Evolutionary conservation across 257 asterid species (phyloP).

Genomic region (Solanum clarkiae): DNA sequence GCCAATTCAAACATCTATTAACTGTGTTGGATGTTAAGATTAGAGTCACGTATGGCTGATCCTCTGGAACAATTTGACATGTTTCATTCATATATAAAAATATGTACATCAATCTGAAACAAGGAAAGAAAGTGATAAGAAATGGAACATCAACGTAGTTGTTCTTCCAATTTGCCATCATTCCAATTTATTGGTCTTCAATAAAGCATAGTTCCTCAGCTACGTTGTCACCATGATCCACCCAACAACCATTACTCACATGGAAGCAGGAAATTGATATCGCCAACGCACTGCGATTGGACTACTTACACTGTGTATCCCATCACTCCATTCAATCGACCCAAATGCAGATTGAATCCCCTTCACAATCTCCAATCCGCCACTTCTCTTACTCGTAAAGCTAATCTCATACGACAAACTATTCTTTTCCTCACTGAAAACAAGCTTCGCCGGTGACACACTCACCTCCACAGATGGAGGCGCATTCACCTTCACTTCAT

Average conservation of each 20-base stretch:
- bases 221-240: neutral
- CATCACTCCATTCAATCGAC: slow-evolving; percentile 72
- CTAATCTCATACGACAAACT: slow-evolving; percentile 58
- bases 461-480: slow-evolving; percentile 66
- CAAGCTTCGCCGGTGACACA: slow-evolving; percentile 55
- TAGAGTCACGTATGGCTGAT: neutral
- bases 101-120: neutral
- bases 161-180: neutral
- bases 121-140: neutral
- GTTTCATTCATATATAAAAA: neutral
- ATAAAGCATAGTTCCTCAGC: neutral
- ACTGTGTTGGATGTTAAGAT: neutral
- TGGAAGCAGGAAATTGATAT: slow-evolving; percentile 23
- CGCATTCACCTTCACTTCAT: slow-evolving; percentile 55
- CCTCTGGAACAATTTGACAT: neutral
- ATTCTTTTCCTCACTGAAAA: slow-evolving; percentile 23
- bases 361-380: slow-evolving; percentile 13
- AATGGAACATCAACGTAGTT: neutral
- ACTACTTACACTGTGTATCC: slow-evolving; percentile 64
- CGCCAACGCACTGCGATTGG: slow-evolving; percentile 58
- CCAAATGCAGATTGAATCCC: slow-evolving; percentile 46
- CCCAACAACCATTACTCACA: slow-evolving; percentile 12
- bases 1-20: no score
- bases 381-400: slow-evolving; percentile 21
- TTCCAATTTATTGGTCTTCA: neutral